Percentiles rank a stretch among this genome's conserved stretches.
phyloP scores from a whole-genome alignment of 2,329 filamentous ascomycete species.

The Claviceps pazoutovae region DNA sequence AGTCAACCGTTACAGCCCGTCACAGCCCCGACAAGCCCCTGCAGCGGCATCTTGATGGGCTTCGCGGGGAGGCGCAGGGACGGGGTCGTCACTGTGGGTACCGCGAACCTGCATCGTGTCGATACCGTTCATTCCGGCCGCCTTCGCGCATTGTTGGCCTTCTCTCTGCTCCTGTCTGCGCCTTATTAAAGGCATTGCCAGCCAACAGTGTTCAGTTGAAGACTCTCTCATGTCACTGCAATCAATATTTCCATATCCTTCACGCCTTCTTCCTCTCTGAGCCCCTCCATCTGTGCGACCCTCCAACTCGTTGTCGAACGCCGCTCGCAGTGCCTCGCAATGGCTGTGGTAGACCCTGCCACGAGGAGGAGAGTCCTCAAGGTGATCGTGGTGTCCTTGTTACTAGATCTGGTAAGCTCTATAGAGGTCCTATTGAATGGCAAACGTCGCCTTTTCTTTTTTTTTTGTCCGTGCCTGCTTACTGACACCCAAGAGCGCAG shows the following conservation, averaged over 20 bases:
- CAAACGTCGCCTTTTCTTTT: not conserved
- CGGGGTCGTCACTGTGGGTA: not conserved
- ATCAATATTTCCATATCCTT: not conserved
- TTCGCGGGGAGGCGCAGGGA: no score
- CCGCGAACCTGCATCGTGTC: not conserved
- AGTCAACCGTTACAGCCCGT: no score
- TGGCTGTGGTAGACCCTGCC: constrained; percentile 34
- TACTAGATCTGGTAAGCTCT: constrained; percentile 65
- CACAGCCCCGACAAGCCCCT: no score
- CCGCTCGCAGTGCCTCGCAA: constrained; percentile 9
- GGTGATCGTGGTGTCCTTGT: constrained; percentile 77
- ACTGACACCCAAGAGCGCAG: constrained; percentile 28
- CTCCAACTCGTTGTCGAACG: not conserved
- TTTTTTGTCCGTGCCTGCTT: not conserved
- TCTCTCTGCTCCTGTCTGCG: not conserved
- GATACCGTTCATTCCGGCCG: no score
- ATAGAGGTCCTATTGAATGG: not conserved
- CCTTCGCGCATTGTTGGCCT: not conserved
- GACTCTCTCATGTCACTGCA: not conserved
- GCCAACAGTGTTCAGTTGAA: no score
- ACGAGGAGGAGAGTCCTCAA: constrained; percentile 68
- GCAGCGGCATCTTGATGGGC: no score
- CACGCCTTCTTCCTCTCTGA: no score
- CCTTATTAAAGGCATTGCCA: no score
- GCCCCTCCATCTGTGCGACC: not conserved